These are phyloP conservation scores for Sclerotinia minor DNA, from an alignment of 2,329 filamentous ascomycete species.

Conservation along the genomic window DNA sequence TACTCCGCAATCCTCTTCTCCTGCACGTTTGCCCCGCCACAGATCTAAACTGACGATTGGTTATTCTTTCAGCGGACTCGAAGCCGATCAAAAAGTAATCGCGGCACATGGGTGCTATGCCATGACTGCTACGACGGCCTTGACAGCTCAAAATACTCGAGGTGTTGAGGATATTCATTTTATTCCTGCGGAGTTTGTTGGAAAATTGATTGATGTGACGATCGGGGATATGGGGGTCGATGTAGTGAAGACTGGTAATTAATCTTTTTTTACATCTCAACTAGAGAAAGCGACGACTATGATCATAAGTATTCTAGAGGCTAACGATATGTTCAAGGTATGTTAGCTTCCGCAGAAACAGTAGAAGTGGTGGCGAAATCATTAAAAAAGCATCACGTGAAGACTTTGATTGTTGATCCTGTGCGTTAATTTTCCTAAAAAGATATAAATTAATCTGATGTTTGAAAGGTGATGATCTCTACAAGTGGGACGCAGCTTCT, in stretches of 20 bases:
- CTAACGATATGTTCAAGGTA: constrained; percentile 54
- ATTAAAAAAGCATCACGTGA: constrained; percentile 57
- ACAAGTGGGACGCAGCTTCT: constrained; percentile 74
- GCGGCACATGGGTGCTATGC: constrained; percentile 91
- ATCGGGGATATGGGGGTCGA: constrained; percentile 83
- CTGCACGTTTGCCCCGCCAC: constrained; percentile 24
- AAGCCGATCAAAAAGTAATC: constrained; percentile 94
- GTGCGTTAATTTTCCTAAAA: constrained; percentile 48
- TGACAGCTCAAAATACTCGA: constrained; percentile 94
- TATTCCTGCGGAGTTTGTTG: constrained; percentile 75
- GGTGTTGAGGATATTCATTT: constrained; percentile 81
- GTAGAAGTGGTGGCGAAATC: constrained; percentile 68
- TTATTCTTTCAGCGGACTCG: constrained; percentile 66
- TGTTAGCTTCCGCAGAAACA: constrained; percentile 74
- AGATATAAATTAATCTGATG: constrained; percentile 25
- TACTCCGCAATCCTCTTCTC: constrained; percentile 33
- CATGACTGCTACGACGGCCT: constrained; percentile 90
- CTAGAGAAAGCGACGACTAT: neutral
- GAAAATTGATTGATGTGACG: constrained; percentile 81
- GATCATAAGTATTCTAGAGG: neutral
- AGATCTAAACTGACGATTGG: constrained; percentile 23
- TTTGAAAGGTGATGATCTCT: constrained; percentile 79
- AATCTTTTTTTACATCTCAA: constrained; percentile 31
- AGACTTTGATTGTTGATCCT: constrained; percentile 69
- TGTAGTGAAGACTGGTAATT: constrained; percentile 84